Base-by-base conservation (phyloP, 371 early-diverging fungal genomes). In the Lichtheimia corymbifera region DNA sequence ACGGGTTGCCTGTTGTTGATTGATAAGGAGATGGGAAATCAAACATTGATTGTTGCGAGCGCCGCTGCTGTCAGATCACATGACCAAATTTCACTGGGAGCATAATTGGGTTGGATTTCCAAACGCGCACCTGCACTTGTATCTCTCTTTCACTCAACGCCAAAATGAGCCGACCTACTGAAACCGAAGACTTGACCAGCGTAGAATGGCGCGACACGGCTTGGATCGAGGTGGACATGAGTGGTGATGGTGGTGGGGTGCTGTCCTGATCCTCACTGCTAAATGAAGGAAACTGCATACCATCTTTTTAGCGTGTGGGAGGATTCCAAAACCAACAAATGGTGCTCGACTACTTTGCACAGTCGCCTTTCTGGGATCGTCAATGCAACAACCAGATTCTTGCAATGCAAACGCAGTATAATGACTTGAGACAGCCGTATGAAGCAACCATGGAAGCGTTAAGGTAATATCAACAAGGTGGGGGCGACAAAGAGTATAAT, bases 331-430 rank as follows among this genome's bases (percentile, higher is more conserved):
- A 83, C 55, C 89, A 91, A 47, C 85, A 91, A 65, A 97, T 92
- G 68, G 93, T 93, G 2, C 74, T 99, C 0, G 94, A 95, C 64
- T 99, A 99, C 80, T 99, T 99, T 76, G 85, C 93, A 22, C 82
- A 79, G 56, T 94, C 96, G 4, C 98, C 94, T 9, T 99, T 99
- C 77, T 99, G 98, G 90, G 99, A 99, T 79, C 83, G 91, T 42
- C 84, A 89, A 9, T 96, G 93, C 76, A 95, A 95, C 68, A 99
- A 99, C 70, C 98, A 97, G 52, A 87, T 93, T 11, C 68, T 99
- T 13, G 82, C 87, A 62, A 99, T 99, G 99, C 99, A 99, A 71
- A 94, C 97, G 5, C 90, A 94, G 70, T 96, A 91, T 78, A 96
- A 95, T 69, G 89, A 88, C 53, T 70, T 96, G 15, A 81, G 91